Conservation (phyloP, 2,329 filamentous ascomycete genomes). For the Fusarium sp. region DNA sequence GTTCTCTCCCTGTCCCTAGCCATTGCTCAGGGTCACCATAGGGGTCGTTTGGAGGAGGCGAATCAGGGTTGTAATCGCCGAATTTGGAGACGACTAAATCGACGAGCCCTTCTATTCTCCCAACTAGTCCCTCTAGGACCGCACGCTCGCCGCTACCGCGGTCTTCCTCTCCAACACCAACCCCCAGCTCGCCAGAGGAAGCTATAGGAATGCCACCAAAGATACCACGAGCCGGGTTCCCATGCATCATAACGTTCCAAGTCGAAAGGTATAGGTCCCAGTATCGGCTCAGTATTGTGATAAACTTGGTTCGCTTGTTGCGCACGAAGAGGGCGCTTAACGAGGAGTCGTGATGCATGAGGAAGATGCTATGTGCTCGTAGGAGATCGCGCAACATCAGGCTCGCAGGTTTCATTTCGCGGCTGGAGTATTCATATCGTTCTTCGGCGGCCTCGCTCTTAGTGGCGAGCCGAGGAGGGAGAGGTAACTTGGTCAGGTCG, state of each 20-base stretch:
- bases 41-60: conserved; percentile 42
- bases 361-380: conserved; percentile 85
- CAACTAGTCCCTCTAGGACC: conserved; percentile 89
- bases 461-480: conserved; percentile 67
- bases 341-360: conserved; percentile 86
- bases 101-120: conserved; percentile 83
- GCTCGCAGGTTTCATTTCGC: conserved; percentile 86
- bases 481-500: conserved; percentile 79
- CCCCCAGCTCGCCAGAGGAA: conserved; percentile 88
- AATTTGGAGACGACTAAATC: conserved; percentile 92
- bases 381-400: conserved; percentile 84
- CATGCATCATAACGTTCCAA: conserved; percentile 93
- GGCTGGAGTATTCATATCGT: conserved; percentile 83
- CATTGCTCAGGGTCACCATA: conserved; percentile 62
- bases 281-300: conserved; percentile 79
- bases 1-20: conserved; percentile 79
- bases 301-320: conserved; percentile 76
- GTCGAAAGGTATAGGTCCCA: conserved; percentile 79
- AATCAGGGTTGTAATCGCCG: conserved; percentile 63
- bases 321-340: conserved; percentile 77
- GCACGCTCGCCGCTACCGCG: conserved; percentile 94
- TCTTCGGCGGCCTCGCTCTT: conserved; percentile 58
- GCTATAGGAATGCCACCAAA: conserved; percentile 90
- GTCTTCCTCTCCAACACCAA: conserved; percentile 96
- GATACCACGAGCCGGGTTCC: conserved; percentile 84